Evolutionary conservation across 1,284 basidiomycete genomes (phyloP), one percentile per base, ranked within the genome.

Genomic region (Apiotrichum gamsii): DNA sequence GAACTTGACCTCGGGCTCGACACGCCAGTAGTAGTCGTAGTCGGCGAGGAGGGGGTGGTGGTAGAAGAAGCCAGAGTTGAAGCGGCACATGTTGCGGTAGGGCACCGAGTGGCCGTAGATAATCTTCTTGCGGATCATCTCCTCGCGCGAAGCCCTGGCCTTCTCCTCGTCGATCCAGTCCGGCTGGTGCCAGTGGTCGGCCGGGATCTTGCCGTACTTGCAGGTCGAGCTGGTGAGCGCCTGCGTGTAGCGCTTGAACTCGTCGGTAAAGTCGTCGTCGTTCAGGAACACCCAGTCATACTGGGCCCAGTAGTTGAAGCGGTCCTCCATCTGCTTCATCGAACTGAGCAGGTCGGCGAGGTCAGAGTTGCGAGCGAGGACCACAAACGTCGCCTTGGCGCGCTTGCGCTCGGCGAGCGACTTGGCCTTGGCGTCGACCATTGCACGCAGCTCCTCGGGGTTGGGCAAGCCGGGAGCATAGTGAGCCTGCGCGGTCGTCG

Each of bases 1-100:
- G 63, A 81, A 85, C 62, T 82, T 79, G 51, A 88, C 81, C 41
- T 79, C 78, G 3, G 87, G 86, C 78, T 81, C 78, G 69, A 88
- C 82, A 62, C 83, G 82, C 91, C 93, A 96, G 73, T 96, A 96
- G 73, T 91, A 96, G 62, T 82, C 85, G 73, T 86, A 91, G 44
- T 82, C 76, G 54, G 82, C 79, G 33, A 93, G 74, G 13, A 93
- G 74, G 54, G 83, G 81, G 60, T 91, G 87, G 33, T 78, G 76
- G 73, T 82, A 90, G 73, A 89, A 86, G 72, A 82, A 89, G 25
- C 90, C 90, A 45, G 87, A 90, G 70, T 95, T 90, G 76, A 84
- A 96, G 18, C 94, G 82, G 67, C 91, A 95, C 90, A 94, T 76
- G 60, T 77, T 76, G 18, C 77, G 65, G 53, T 78, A 78, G 4